These are phyloP conservation scores for Cercospora sesami DNA, from an alignment of 2,329 filamentous ascomycete species.

Conservation along the genomic window DNA sequence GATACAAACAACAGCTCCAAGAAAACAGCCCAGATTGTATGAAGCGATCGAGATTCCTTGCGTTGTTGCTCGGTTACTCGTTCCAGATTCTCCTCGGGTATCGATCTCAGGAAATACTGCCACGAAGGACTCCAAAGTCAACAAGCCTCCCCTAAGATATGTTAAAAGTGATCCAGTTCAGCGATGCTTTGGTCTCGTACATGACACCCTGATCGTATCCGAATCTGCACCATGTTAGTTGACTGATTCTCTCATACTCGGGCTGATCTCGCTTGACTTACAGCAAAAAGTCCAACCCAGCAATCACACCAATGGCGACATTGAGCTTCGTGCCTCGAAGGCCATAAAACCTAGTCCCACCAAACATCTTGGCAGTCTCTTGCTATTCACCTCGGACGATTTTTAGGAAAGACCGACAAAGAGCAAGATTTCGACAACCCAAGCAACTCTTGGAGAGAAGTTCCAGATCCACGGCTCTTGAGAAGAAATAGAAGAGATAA, in stretches of 20 bases:
- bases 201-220: constrained; percentile 41
- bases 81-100: constrained; percentile 19
- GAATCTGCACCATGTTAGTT: neutral
- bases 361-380: constrained; percentile 15
- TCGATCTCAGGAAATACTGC: constrained; percentile 47
- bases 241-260: neutral
- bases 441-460: neutral
- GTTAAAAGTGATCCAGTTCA: neutral
- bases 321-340: constrained; percentile 45
- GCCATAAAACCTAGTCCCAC: constrained; percentile 39
- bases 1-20: constrained; percentile 52
- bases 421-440: neutral
- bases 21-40: constrained; percentile 50
- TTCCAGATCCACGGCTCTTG: neutral
- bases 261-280: neutral
- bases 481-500: neutral
- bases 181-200: neutral
- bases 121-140: constrained; percentile 45
- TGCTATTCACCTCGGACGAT: neutral
- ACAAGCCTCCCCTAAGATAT: constrained; percentile 40
- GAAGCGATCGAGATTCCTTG: constrained; percentile 26
- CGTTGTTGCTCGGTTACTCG: constrained; percentile 19
- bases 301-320: constrained; percentile 46
- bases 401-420: neutral
- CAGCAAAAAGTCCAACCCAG: constrained; percentile 43